Percentiles rank a stretch among this genome's conserved stretches.
phyloP scores from a whole-genome alignment of 2,329 filamentous ascomycete species.

The Fusarium temperatum region DNA sequence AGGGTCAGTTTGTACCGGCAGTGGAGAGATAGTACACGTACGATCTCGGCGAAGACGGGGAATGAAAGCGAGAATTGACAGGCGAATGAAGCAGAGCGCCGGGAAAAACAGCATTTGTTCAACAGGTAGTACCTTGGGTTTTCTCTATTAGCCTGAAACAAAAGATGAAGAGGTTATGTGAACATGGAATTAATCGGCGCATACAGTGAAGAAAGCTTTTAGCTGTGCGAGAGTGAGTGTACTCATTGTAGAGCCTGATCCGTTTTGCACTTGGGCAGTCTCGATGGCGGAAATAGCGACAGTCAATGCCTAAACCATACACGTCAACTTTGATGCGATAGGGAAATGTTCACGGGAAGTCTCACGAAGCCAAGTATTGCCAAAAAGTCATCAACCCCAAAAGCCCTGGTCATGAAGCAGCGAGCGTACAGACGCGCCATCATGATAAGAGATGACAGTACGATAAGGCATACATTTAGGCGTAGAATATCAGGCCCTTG shows the following conservation, averaged over 20 bases:
- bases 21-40: neutral
- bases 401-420: neutral
- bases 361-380: neutral
- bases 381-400: neutral
- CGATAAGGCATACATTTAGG: neutral
- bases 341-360: too few relatives aligned
- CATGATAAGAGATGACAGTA: neutral
- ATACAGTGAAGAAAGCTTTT: neutral
- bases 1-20: fast-evolving
- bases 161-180: fast-evolving
- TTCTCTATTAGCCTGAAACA: neutral
- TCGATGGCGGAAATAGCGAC: neutral
- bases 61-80: neutral
- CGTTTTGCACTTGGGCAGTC: neutral
- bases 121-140: neutral
- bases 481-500: neutral
- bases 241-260: neutral
- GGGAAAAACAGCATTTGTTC: neutral
- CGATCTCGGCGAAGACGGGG: neutral
- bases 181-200: neutral
- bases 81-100: neutral
- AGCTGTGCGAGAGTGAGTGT: neutral
- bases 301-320: neutral
- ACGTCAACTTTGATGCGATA: fast-evolving
- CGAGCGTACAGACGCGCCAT: neutral